Evolutionary conservation across 2,329 filamentous ascomycete genomes (phyloP).

Genomic region (Nemania diffusa): DNA sequence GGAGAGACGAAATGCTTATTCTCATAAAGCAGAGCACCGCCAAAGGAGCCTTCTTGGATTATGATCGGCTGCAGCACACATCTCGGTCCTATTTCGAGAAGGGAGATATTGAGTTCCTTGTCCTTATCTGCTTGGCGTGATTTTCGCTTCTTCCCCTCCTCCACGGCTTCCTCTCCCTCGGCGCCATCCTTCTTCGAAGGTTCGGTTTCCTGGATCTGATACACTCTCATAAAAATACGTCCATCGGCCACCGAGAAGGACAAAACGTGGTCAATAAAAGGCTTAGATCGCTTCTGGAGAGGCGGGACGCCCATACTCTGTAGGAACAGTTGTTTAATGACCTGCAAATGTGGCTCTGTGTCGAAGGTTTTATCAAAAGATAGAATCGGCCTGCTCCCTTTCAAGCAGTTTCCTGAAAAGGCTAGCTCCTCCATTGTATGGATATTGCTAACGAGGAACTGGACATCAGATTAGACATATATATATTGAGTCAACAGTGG

Average conservation of each 20-base stretch:
- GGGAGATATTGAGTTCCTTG: slow-evolving; percentile 78
- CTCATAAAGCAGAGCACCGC: slow-evolving; percentile 96
- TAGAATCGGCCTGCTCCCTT: slow-evolving; percentile 89
- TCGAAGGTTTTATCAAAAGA: slow-evolving; percentile 93
- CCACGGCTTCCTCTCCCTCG: slow-evolving; percentile 71
- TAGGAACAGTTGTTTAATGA: slow-evolving; percentile 89
- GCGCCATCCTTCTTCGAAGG: slow-evolving; percentile 51
- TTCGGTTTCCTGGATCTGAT: slow-evolving; percentile 71
- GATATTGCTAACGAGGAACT: slow-evolving; percentile 81
- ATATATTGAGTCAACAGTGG: background rate
- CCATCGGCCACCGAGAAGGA: slow-evolving; percentile 89
- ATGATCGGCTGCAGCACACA: slow-evolving; percentile 92
- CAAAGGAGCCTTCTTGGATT: slow-evolving; percentile 91
- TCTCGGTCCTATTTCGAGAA: slow-evolving; percentile 86
- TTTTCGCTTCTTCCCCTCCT: slow-evolving; percentile 49
- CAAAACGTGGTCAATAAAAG: slow-evolving; percentile 96
- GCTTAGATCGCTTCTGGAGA: slow-evolving; percentile 88
- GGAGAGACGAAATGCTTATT: slow-evolving; percentile 97
- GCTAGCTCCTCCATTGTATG: slow-evolving; percentile 73
- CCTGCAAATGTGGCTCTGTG: slow-evolving; percentile 77
- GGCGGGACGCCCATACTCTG: slow-evolving; percentile 94
- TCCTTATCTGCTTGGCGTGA: slow-evolving; percentile 53
- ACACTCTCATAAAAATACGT: slow-evolving; percentile 96
- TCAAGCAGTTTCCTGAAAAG: slow-evolving; percentile 96
- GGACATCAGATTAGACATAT: slow-evolving; percentile 19